Conservation (phyloP, 129 eudicot genomes). For the Pittosporum tobira region DNA sequence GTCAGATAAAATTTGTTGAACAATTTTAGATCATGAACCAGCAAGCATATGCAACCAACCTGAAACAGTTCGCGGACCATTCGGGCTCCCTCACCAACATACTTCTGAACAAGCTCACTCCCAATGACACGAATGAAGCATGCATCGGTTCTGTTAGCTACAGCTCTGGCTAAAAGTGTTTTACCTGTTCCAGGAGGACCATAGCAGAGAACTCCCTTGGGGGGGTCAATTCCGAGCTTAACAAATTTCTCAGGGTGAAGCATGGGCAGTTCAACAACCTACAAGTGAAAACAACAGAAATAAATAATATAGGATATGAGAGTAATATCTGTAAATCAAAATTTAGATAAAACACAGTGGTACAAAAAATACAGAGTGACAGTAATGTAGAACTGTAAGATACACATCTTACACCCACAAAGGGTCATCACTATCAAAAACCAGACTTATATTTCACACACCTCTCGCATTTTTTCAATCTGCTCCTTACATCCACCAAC, state of each 20-base stretch:
- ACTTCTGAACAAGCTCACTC: slow-evolving; percentile 88
- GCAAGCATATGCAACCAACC: slow-evolving; percentile 48
- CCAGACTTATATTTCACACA: slow-evolving; percentile 12
- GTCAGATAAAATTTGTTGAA: neutral
- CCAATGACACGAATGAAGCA: slow-evolving; percentile 95
- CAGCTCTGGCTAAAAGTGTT: slow-evolving; percentile 93
- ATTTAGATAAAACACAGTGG: neutral
- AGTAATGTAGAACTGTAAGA: neutral
- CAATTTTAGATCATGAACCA: neutral
- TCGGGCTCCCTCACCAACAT: slow-evolving; percentile 96
- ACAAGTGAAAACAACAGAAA: neutral
- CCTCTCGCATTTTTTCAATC: slow-evolving; percentile 98
- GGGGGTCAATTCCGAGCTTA: slow-evolving; percentile 98
- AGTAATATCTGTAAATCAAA: neutral
- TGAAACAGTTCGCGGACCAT: slow-evolving; percentile 98
- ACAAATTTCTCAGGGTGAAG: slow-evolving; percentile 99
- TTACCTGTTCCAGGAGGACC: slow-evolving; percentile 99
- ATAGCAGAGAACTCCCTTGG: slow-evolving; percentile 96
- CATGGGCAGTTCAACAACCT: slow-evolving; percentile 99
- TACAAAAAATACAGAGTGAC: neutral
- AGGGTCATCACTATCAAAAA: neutral
- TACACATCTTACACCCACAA: neutral
- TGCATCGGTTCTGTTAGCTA: slow-evolving; percentile 91
- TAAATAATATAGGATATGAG: too few relatives aligned
- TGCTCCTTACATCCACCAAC: slow-evolving; percentile 99